Evolutionary conservation across 177 flowering plant genomes (phyloP), one percentile per base, ranked within the genome.

Genomic region (Vitis hybrid): DNA sequence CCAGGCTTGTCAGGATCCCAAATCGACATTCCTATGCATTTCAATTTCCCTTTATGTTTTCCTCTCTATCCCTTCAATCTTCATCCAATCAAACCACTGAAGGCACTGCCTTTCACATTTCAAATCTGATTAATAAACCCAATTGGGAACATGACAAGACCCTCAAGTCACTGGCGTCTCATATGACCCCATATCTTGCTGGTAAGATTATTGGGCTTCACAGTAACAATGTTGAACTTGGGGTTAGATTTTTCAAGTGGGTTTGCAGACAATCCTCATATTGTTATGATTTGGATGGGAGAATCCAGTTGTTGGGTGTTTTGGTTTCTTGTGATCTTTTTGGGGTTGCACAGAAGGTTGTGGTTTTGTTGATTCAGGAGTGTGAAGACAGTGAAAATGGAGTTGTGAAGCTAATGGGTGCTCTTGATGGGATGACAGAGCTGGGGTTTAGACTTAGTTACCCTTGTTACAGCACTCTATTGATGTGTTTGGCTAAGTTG

Each of bases 401-500:
- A 49, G 67, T 76, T 60, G 11, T 68, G 73, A 73, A 76, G 73
- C 54, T 79, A 50, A 70, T 71, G 68, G 61, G 7, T 55, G 74
- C 70, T 10, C 58, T 79, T 57, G 75, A 71, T 24, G 69, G 57
- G n/a, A 18, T 74, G 69, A 15, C 78, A 8, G 32, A 24, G 62
- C 11, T 18, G 11, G 80, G 80, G 27, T 80, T 77, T 61, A 58
- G 75, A 64, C 66, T 77, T 51, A 69, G 67, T 72, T 80, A 74
- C 58, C 80, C 83, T 64, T 74, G 80, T 72, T 80, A 80, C 54
- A 74, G 83, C 68, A 41, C 58, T 59, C 75, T 80, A 61, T 71
- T 80, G 76, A 76, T 77, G 76, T 62, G 71, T 71, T 77, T 80
- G 54, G 80, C 83, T 51, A 80, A 77, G 64, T 56, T 73, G 32